Percentiles rank a stretch among this genome's conserved stretches.
These are phyloP conservation scores for Solanum pennellii DNA, from an alignment of 257 asterid species.

Conservation along the genomic window DNA sequence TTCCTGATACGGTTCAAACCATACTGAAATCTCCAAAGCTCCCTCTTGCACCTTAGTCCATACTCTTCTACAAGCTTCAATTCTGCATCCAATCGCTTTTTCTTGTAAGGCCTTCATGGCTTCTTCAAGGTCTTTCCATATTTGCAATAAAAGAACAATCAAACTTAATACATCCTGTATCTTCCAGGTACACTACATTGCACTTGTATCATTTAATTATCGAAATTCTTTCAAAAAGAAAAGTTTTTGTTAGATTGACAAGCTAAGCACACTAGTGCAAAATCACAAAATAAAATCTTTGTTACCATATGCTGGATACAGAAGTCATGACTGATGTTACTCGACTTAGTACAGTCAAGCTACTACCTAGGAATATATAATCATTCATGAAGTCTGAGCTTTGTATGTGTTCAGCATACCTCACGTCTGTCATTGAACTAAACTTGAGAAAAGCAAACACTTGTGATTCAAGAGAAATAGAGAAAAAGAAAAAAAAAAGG, in stretches of 20 bases:
- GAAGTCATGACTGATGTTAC: not conserved
- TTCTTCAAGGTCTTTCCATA: no score
- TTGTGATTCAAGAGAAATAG: no score
- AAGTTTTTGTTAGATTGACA: not conserved
- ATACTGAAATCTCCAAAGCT: no score
- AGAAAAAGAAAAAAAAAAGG: no score
- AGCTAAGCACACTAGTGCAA: not conserved
- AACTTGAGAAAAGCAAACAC: conserved; percentile 26
- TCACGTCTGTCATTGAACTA: conserved; percentile 53
- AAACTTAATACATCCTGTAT: conserved; percentile 25
- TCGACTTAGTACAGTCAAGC: not conserved
- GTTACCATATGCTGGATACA: not conserved
- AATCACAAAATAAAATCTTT: not conserved
- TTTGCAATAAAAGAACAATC: no score
- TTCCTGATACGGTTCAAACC: no score
- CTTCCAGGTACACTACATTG: conserved; percentile 76
- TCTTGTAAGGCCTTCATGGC: no score
- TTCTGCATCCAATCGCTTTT: no score
- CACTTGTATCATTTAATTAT: conserved; percentile 5
- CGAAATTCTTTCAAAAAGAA: not conserved
- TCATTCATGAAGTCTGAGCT: conserved; percentile 12
- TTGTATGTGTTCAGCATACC: conserved; percentile 47
- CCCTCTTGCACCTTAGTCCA: no score
- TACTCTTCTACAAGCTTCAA: no score
- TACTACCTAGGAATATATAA: not conserved